phyloP scores from a whole-genome alignment of 202 grass and related monocot species.

The Digitaria exilis region DNA sequence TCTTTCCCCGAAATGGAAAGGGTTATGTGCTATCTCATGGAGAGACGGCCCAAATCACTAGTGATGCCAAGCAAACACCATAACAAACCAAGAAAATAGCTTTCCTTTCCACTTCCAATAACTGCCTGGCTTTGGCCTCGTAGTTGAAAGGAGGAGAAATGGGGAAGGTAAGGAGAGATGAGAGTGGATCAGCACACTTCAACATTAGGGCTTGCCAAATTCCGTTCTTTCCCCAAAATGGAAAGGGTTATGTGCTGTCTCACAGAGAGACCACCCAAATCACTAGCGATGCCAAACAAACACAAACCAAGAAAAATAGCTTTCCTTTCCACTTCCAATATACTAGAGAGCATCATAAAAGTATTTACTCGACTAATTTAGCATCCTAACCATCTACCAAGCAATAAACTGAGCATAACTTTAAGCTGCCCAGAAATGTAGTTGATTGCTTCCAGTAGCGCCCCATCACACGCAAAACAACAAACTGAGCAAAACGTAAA shows the following conservation, averaged over 20 bases:
- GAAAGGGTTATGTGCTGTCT: neutral
- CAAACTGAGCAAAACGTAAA: neutral
- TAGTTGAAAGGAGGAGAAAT: neutral
- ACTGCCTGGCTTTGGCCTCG: neutral
- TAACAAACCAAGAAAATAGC: neutral
- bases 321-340: conserved; percentile 10
- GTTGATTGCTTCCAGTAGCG: neutral
- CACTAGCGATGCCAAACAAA: conserved; percentile 18
- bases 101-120: conserved; percentile 10
- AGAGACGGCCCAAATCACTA: conserved; percentile 1
- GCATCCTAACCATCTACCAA: neutral
- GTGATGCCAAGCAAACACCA: conserved; percentile 19
- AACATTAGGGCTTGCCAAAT: neutral
- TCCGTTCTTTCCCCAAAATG: neutral
- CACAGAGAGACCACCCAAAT: neutral
- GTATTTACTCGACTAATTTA: conserved; percentile 1
- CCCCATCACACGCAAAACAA: neutral
- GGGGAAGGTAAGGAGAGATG: neutral
- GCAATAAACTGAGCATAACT: neutral
- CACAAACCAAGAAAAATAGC: neutral
- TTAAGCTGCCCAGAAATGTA: conserved; percentile 13
- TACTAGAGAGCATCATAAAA: neutral
- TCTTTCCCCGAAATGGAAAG: neutral
- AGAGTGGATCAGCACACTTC: neutral
- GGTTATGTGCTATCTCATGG: neutral